Conservation (phyloP, 495 filamentous ascomycete genomes). For the Xylaria venustula region DNA sequence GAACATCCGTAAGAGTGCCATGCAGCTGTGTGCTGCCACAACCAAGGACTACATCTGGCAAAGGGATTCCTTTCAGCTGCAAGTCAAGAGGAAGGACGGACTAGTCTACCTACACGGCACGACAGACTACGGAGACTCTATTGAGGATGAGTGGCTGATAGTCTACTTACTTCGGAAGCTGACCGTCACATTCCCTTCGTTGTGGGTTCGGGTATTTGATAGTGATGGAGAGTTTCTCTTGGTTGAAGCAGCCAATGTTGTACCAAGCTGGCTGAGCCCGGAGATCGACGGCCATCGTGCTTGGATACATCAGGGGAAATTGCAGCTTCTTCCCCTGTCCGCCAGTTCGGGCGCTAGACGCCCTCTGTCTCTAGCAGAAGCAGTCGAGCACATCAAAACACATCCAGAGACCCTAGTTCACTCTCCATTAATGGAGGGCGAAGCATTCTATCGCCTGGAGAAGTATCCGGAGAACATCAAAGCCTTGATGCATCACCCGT, state of each 20-base stretch:
- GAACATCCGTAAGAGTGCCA: slow-evolving; percentile 65
- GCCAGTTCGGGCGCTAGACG: slow-evolving; percentile 30
- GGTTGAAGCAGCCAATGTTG: slow-evolving; percentile 84
- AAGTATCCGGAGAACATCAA: slow-evolving; percentile 76
- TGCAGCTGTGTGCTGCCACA: slow-evolving; percentile 58
- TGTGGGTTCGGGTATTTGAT: slow-evolving; percentile 83
- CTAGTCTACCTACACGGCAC: slow-evolving; percentile 60
- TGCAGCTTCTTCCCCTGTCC: slow-evolving; percentile 67
- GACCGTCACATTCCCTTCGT: slow-evolving; percentile 65
- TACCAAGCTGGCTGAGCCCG: slow-evolving; percentile 89
- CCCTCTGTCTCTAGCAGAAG: slow-evolving; percentile 58
- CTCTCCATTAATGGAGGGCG: slow-evolving; percentile 71
- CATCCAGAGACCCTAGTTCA: slow-evolving; percentile 56
- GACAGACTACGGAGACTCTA: slow-evolving; percentile 86
- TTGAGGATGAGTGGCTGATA: slow-evolving; percentile 96
- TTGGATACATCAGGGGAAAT: slow-evolving; percentile 73
- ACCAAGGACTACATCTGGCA: slow-evolving; percentile 94
- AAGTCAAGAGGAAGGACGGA: slow-evolving; percentile 55
- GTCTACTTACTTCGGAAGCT: slow-evolving; percentile 87
- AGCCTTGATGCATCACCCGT: slow-evolving; percentile 67
- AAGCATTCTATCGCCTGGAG: slow-evolving; percentile 82
- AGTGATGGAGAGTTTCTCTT: slow-evolving; percentile 93
- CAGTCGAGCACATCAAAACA: slow-evolving; percentile 55
- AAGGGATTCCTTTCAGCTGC: slow-evolving; percentile 69
- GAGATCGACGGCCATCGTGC: slow-evolving; percentile 84